Conservation (phyloP, 805 yeast species). For the Pichia phayaonensis region DNA sequence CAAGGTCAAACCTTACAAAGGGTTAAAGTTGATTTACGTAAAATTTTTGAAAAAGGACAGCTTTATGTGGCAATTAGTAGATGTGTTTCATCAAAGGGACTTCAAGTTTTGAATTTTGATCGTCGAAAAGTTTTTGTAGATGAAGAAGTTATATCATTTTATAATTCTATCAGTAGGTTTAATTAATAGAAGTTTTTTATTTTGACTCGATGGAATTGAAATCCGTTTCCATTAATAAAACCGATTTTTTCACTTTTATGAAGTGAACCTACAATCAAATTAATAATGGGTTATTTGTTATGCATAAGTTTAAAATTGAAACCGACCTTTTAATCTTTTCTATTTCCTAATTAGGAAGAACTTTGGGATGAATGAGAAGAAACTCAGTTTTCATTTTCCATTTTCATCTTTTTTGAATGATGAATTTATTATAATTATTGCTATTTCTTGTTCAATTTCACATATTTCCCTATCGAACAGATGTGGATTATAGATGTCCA, state of each 20-base stretch:
- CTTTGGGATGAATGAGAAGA: neutral
- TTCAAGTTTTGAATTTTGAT: conserved; percentile 61
- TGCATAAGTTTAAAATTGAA: too few relatives aligned
- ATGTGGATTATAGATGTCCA: conserved; percentile 8
- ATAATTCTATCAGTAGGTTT: conserved; percentile 28
- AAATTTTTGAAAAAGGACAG: conserved; percentile 73
- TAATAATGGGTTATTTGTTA: too few relatives aligned
- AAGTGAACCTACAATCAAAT: too few relatives aligned
- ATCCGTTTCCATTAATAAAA: too few relatives aligned
- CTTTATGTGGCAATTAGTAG: conserved; percentile 78
- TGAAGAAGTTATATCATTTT: conserved; percentile 53
- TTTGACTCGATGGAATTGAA: too few relatives aligned
- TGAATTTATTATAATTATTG: too few relatives aligned
- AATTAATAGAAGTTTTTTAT: neutral
- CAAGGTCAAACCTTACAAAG: conserved; percentile 78
- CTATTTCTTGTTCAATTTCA: too few relatives aligned
- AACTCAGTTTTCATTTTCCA: too few relatives aligned
- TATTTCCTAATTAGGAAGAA: neutral
- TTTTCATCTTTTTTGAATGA: too few relatives aligned
- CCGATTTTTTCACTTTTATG: too few relatives aligned
- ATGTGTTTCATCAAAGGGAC: conserved; percentile 58
- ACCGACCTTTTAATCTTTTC: too few relatives aligned
- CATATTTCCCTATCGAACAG: too few relatives aligned
- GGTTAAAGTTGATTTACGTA: conserved; percentile 59
- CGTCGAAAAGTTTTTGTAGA: conserved; percentile 51